Percentiles rank a stretch among this genome's conserved stretches.
These are phyloP conservation scores for Paramarasmius palmivorus DNA, from an alignment of 1,284 basidiomycete genomes.

Conservation along the genomic window DNA sequence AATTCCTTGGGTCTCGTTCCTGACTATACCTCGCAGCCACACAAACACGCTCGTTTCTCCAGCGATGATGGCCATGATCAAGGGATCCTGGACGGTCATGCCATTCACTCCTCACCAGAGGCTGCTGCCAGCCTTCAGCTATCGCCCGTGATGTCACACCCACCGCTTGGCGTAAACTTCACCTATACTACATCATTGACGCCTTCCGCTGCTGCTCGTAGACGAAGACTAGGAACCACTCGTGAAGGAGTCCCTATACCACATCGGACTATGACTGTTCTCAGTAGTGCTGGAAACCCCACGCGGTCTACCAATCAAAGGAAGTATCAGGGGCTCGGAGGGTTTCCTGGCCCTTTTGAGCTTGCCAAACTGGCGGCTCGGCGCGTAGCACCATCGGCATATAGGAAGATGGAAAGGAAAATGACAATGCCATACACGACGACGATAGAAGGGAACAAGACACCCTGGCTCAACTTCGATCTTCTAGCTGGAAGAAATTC, in stretches of 20 bases:
- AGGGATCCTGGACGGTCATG: slow-evolving; percentile 28
- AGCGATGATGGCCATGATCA: slow-evolving; percentile 11
- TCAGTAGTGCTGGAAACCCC: slow-evolving; percentile 4
- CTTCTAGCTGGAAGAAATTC: slow-evolving; percentile 72
- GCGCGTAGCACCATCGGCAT: slow-evolving; percentile 34
- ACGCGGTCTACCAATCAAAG: slow-evolving; percentile 1
- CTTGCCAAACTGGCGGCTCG: slow-evolving; percentile 32
- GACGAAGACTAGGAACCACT: slow-evolving; percentile 4
- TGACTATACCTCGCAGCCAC: no score
- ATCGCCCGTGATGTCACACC: slow-evolving; percentile 9
- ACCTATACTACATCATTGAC: slow-evolving; percentile 12
- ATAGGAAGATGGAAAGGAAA: slow-evolving; percentile 37
- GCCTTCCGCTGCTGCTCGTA: neutral
- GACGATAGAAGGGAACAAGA: slow-evolving; percentile 27
- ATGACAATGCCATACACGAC: slow-evolving; percentile 33
- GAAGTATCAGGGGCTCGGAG: slow-evolving; percentile 41
- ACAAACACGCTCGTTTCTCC: neutral
- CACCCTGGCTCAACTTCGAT: slow-evolving; percentile 39
- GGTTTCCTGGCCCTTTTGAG: slow-evolving; percentile 45
- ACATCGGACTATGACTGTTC: slow-evolving; percentile 9
- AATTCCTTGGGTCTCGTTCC: no score
- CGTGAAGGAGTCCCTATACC: slow-evolving; percentile 12
- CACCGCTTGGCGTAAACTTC: slow-evolving; percentile 12
- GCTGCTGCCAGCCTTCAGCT: slow-evolving; percentile 31
- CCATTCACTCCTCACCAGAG: slow-evolving; percentile 40